Base-by-base conservation (phyloP, 176 grass and related monocot species). In the Triticum timopheevii region DNA sequence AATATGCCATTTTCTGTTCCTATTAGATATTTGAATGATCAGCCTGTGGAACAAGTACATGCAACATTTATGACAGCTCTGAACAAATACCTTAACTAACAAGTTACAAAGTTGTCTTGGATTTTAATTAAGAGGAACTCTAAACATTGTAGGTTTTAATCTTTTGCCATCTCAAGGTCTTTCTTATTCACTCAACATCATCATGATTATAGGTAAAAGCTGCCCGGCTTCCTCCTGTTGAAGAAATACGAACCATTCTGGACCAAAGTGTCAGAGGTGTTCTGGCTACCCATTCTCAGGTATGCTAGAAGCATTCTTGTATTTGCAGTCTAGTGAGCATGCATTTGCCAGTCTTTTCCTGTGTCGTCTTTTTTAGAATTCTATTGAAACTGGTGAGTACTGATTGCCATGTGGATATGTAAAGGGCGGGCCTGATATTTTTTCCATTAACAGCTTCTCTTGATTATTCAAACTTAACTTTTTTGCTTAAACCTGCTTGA, bases 221-320 rank as follows among this genome's bases (percentile, higher is more conserved):
- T 88, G 82, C 86, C 83, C 85, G 80, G 82, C 90, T 98, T 77
- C 56, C 93, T 56, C 93, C 93, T 16, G 79, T 91, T 70, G 96
- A 92, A 68, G 92, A 98, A 92, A 86, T 92, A 80, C 77, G 93
- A 50, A 98, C 93, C 31, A 86, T 96, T 73, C 76, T 98, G 70
- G 86, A 92, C 67, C 78, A 1, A 67, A 94, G 90, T 75, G 87
- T 86, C 42, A 87, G 96, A 67, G 93, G 91, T 59, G 79, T 98
- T 80, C 96, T 98, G 33, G 88, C 93, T 20, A 95, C 93, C 63
- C 90, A 94, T 87, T 96, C 96, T 69, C 88, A 92, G 90, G 96
- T 98, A 82, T 65, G 58, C 36, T 86, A 73, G 35, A 61, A 56
- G 8, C 10, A 56, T 31, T 59, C 19, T 36, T 56, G 17, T 72